Base-by-base conservation (phyloP, 192 early-diverging fungal genomes). In the Coemansia asiatica region DNA sequence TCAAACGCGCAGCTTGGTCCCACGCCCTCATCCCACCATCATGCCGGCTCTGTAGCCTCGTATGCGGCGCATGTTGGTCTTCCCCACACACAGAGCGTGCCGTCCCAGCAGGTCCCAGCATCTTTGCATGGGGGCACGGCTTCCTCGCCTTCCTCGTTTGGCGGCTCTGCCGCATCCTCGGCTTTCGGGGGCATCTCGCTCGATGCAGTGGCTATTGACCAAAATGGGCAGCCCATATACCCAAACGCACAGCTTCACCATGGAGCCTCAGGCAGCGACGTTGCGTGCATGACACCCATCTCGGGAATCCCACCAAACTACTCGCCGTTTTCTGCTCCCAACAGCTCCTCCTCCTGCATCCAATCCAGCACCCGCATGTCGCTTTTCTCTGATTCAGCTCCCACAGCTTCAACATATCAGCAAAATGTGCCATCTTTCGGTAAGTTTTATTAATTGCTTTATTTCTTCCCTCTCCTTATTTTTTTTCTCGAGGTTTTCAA, bases 241-340 rank as follows among this genome's bases (percentile, higher is more conserved):
- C 23, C 53, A 10, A 27, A 25, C 18, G 4, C 23, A 3, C 55
- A 56, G 27, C 18, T 56, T 23, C 55, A 26, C 35, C 36, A 31
- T 2, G 57, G 31, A 6, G 18, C 31, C 7, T 36, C 31, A 9
- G 16, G 19, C 31, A 29, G 19, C 35, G 35, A 36, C 6, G 31
- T 38, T 1, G 33, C 31, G 47, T 36, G 29, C 26, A 15, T 28
- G 51, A 49, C 66, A 15, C 64, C 67, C 21, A 72, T 65, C 36
- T 33, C 60, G 15, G 31, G 47, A 5, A 66, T 69, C 49, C 54
- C 9, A 35, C 38, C 38, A 22, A 60, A 49, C 33, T 76, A 76
- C 13, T 76, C 74, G 53, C 68, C 74, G 26, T 71, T 76, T 31
- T 61, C 74, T 0, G 61, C 60, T 18, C 21, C 68, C 4, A 53